Conservation (phyloP, 2,329 filamentous ascomycete species). For the Aureobasidium uvarum region DNA sequence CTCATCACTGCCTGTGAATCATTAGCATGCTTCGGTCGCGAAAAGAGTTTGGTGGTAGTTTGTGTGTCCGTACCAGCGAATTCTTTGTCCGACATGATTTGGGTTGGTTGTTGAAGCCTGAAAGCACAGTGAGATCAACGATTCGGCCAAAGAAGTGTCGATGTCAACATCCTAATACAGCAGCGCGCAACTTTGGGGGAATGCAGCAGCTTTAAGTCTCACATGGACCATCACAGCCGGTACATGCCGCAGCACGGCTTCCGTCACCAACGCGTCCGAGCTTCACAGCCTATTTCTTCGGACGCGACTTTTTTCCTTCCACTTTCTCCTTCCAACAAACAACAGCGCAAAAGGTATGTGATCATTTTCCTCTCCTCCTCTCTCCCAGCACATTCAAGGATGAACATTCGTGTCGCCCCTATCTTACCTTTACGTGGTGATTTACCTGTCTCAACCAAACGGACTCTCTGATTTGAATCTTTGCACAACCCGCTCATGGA, state of each 20-base stretch:
- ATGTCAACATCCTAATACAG: slow-evolving; percentile 6
- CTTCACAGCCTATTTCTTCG: slow-evolving; percentile 19
- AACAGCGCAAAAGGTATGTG: slow-evolving; percentile 27
- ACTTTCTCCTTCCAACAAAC: slow-evolving; percentile 7
- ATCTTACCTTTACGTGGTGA: slow-evolving; percentile 60
- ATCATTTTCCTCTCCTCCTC: not conserved
- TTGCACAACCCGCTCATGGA: slow-evolving; percentile 21
- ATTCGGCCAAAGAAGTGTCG: slow-evolving; percentile 24
- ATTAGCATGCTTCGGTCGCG: slow-evolving; percentile 26
- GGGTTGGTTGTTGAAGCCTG: not conserved
- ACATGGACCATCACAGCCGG: slow-evolving; percentile 4
- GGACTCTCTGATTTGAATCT: slow-evolving; percentile 53
- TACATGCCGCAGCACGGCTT: slow-evolving; percentile 7
- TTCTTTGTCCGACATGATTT: slow-evolving; percentile 56
- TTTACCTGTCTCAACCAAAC: slow-evolving; percentile 62
- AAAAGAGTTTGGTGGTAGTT: not conserved
- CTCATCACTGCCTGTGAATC: slow-evolving; percentile 53
- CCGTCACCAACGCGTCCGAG: slow-evolving; percentile 25
- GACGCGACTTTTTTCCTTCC: slow-evolving; percentile 22
- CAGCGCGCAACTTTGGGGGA: slow-evolving; percentile 17
- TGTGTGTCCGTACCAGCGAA: slow-evolving; percentile 47
- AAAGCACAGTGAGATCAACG: not conserved
- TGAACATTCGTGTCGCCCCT: slow-evolving; percentile 62
- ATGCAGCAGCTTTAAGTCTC: slow-evolving; percentile 26
- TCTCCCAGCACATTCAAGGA: slow-evolving; percentile 37